Evolutionary conservation across 2,329 filamentous ascomycete genomes (phyloP), one percentile per base, ranked within the genome.

Genomic region (Ramularia collo-cygni): DNA sequence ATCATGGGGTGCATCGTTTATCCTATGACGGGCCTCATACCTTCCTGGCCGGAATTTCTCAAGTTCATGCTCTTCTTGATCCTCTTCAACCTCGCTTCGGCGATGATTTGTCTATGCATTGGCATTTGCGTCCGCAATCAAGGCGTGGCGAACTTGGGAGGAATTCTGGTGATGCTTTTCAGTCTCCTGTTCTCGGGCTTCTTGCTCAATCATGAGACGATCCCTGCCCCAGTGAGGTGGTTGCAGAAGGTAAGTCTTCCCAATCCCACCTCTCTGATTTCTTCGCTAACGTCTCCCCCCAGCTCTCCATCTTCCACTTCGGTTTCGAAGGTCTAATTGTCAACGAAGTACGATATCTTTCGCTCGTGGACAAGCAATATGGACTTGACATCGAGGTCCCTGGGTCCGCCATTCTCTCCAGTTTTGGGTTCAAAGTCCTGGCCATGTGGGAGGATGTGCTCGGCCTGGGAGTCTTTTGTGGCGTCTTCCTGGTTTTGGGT

Each of bases 291-390:
- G 24, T 38, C 24, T 13, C 4, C 8, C 38, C 10, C 18, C 52
- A 83, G 66, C 69, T 98, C 7, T 95, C 89, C 2, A 98, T 98
- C 48, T 98, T 98, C 75, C 92, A 98, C 62, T 98, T 94, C 59
- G 90, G 83, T 4, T 96, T 96, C 55, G 92, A 98, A 70, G 85
- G 86, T 2, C 75, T 98, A 10, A 94, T 96, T 48, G 92, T 98
- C 54, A 98, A 96, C 59, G 92, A 98, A 67, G 93, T 95, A 33
- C 81, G 87, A 17, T 86, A 87, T 55, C 71, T 98, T 30, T 90
- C 85, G 0, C 75, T 98, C 17, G 78, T 93, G 29, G 92, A 98
- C 62, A 83, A 92, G 64, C 93, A 96, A 65, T 95, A 95, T 45
- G 92, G 92, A 4, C 76, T 98, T 4, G 88, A 96, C 57, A 98